Evolutionary conservation across 2,329 filamentous ascomycete species (phyloP).

Genomic region (Basipetospora chlamydospora): DNA sequence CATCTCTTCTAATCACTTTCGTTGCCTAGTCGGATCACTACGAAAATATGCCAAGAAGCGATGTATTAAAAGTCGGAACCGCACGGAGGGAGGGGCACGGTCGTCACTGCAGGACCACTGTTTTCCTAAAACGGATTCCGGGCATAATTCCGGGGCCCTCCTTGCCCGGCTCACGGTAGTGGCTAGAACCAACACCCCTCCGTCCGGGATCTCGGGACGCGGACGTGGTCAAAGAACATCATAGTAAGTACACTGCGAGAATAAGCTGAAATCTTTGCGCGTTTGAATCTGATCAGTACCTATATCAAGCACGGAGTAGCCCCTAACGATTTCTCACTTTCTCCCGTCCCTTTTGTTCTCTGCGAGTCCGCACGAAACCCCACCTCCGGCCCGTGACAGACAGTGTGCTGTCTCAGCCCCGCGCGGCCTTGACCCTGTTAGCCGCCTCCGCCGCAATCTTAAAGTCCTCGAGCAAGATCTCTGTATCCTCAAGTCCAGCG

Average conservation of each 20-base stretch:
- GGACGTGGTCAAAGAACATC: no score
- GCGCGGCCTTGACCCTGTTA: neutral
- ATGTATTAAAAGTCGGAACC: neutral
- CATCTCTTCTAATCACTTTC: no score
- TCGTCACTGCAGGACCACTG: neutral
- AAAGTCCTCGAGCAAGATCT: conserved; percentile 25
- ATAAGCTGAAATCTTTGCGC: neutral
- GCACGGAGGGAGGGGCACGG: no score
- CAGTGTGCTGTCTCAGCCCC: neutral
- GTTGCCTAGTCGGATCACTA: no score
- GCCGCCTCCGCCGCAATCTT: conserved; percentile 18
- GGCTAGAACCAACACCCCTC: no score
- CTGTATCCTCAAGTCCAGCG: conserved; percentile 29
- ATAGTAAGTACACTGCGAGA: no score
- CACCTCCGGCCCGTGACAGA: no score
- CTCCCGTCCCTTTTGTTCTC: conserved; percentile 6
- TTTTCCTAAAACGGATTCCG: neutral
- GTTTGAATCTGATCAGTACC: neutral
- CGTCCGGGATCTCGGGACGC: no score
- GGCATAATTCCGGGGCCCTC: no score
- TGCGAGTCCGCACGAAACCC: neutral
- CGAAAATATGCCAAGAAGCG: neutral
- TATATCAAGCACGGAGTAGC: neutral
- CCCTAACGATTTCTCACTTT: neutral
- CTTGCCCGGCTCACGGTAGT: no score